These are phyloP conservation scores for Cytospora chrysosperma DNA, from an alignment of 2,329 filamentous ascomycete species.

Conservation along the genomic window DNA sequence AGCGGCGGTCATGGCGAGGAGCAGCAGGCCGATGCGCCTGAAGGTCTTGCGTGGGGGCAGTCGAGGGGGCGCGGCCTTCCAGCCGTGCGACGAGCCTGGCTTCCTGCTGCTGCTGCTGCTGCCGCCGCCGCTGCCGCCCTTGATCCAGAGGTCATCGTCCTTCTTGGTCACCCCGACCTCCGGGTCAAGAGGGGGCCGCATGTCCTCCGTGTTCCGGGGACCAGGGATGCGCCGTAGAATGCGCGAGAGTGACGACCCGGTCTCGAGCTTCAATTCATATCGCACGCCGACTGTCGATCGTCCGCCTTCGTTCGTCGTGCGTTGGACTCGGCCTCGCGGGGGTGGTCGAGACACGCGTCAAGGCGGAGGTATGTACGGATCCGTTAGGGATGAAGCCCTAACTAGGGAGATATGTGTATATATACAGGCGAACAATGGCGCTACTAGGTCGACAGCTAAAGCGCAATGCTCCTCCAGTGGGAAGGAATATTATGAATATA, in stretches of 20 bases:
- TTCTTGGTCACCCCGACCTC: slow-evolving; percentile 61
- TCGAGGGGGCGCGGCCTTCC: slow-evolving; percentile 36
- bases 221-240: neutral
- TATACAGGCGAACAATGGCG: neutral
- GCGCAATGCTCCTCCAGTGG: neutral
- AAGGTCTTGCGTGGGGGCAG: slow-evolving; percentile 51
- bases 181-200: slow-evolving; percentile 48
- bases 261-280: neutral
- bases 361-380: neutral
- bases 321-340: neutral
- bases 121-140: slow-evolving; percentile 30
- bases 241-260: neutral
- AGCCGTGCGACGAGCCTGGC: slow-evolving; percentile 40
- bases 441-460: neutral
- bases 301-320: neutral
- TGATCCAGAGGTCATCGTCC: slow-evolving; percentile 52
- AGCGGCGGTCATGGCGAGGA: slow-evolving; percentile 49
- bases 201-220: too few species aligned
- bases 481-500: neutral
- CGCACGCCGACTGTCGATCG: neutral
- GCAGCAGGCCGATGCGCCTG: slow-evolving; percentile 50
- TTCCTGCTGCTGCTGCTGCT: slow-evolving; percentile 30
- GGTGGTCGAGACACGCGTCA: neutral
- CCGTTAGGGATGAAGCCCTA: neutral
- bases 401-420: neutral